Evolutionary conservation across 306 rosid genomes (phyloP).

Genomic region (Begonia masoniana): DNA sequence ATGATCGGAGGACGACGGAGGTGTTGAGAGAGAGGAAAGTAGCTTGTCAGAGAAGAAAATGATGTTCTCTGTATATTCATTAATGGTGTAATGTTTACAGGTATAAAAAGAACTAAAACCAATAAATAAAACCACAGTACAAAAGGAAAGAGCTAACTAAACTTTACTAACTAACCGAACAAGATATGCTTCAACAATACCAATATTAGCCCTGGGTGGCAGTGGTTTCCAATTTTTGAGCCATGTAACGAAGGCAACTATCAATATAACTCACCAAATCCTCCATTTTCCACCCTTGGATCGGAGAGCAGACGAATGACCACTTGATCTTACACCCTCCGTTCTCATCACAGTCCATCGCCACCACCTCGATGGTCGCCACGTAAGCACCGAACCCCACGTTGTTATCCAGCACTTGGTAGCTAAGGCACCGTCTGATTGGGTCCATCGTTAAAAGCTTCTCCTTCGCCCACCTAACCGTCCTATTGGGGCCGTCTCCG

Average conservation of each 20-base stretch:
- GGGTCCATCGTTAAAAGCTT: conserved; percentile 31
- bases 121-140: too few relatives aligned
- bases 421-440: conserved; percentile 17
- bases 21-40: too few relatives aligned
- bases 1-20: too few relatives aligned
- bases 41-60: too few relatives aligned
- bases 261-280: conserved; percentile 17
- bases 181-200: too few relatives aligned
- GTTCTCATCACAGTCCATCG: conserved; percentile 2
- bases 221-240: conserved; percentile 22
- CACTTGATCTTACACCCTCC: conserved; percentile 38
- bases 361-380: conserved; percentile 18
- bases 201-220: neutral
- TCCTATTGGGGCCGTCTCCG: neutral
- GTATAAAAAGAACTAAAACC: too few relatives aligned
- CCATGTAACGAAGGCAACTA: conserved; percentile 18
- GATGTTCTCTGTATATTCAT: too few relatives aligned
- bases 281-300: conserved; percentile 30
- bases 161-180: too few relatives aligned
- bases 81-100: too few relatives aligned
- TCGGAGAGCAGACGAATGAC: conserved; percentile 46
- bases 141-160: too few relatives aligned
- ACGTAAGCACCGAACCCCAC: conserved; percentile 32
- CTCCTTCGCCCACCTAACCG: conserved; percentile 32
- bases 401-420: conserved; percentile 27